Conservation (phyloP, 129 eudicot species). For the Arctium minus region DNA sequence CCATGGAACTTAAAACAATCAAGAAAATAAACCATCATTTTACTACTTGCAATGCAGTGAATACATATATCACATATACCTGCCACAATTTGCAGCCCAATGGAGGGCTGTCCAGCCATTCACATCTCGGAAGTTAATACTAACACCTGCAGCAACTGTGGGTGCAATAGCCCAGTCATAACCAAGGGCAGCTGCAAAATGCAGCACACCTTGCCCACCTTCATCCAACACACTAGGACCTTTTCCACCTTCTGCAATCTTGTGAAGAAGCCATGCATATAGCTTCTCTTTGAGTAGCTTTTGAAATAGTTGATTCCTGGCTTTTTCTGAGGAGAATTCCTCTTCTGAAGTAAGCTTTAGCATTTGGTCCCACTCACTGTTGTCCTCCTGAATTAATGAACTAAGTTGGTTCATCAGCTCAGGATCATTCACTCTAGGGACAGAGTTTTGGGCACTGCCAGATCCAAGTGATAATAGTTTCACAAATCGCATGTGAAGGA, state of each 20-base stretch:
- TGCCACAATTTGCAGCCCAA: slow-evolving; percentile 97
- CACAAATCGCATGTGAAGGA: slow-evolving; percentile 64
- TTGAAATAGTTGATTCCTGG: slow-evolving; percentile 49
- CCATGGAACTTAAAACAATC: not conserved
- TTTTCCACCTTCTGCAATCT: slow-evolving; percentile 83
- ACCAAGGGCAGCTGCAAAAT: slow-evolving; percentile 92
- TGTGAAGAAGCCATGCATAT: slow-evolving; percentile 74
- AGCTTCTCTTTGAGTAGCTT: slow-evolving; percentile 73
- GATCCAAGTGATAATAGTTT: slow-evolving; percentile 54
- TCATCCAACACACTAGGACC: slow-evolving; percentile 82
- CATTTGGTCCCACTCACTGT: slow-evolving; percentile 68
- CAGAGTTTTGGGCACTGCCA: slow-evolving; percentile 26
- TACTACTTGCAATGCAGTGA: not conserved
- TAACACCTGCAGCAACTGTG: slow-evolving; percentile 79
- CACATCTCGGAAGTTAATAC: slow-evolving; percentile 82
- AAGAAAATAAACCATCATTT: not conserved
- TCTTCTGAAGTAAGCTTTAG: slow-evolving; percentile 41
- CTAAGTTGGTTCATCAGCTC: slow-evolving; percentile 43
- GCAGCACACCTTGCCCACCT: slow-evolving; percentile 89
- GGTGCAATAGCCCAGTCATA: slow-evolving; percentile 91
- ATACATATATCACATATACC: slow-evolving; percentile 32
- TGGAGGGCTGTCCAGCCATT: slow-evolving; percentile 99
- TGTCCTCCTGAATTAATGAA: slow-evolving; percentile 49
- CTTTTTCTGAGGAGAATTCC: slow-evolving; percentile 44
- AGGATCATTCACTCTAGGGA: slow-evolving; percentile 32